These are phyloP conservation scores for Myxozyma mucilagina DNA, from an alignment of 805 yeast species.

Conservation along the genomic window DNA sequence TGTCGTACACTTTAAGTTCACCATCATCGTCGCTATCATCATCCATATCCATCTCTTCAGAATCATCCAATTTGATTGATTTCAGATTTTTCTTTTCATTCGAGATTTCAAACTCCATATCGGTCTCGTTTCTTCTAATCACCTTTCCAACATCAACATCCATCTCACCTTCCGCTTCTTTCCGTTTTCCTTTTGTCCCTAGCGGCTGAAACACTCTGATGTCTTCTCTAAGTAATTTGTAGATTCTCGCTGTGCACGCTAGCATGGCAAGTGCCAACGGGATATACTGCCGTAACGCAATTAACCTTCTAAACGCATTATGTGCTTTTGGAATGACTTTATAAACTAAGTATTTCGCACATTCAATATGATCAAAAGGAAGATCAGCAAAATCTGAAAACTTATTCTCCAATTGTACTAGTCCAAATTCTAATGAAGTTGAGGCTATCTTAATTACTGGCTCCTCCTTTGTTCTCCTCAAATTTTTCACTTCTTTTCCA, in stretches of 20 bases:
- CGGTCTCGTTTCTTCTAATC: neutral
- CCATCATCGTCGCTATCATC: constrained; percentile 1
- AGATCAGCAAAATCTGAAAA: neutral
- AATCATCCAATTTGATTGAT: neutral
- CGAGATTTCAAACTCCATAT: neutral
- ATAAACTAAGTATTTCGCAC: constrained; percentile 15
- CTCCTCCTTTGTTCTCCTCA: neutral
- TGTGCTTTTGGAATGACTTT: constrained; percentile 24
- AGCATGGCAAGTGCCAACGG: constrained; percentile 18
- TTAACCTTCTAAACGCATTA: constrained; percentile 20
- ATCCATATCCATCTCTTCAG: neutral
- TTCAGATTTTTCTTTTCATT: neutral
- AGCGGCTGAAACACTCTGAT: constrained; percentile 1
- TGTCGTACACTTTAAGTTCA: neutral
- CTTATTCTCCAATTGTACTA: neutral
- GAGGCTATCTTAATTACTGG: neutral
- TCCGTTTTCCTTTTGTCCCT: neutral
- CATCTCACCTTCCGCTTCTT: neutral
- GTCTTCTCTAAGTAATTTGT: constrained; percentile 12
- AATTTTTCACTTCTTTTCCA: neutral
- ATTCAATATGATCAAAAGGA: constrained; percentile 4
- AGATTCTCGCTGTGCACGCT: constrained; percentile 15
- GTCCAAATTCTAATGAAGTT: neutral
- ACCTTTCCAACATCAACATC: constrained; percentile 8
- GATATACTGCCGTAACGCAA: constrained; percentile 20